Evolutionary conservation across 2,329 filamentous ascomycete species (phyloP).

Genomic region (Podosphaera leucotricha): DNA sequence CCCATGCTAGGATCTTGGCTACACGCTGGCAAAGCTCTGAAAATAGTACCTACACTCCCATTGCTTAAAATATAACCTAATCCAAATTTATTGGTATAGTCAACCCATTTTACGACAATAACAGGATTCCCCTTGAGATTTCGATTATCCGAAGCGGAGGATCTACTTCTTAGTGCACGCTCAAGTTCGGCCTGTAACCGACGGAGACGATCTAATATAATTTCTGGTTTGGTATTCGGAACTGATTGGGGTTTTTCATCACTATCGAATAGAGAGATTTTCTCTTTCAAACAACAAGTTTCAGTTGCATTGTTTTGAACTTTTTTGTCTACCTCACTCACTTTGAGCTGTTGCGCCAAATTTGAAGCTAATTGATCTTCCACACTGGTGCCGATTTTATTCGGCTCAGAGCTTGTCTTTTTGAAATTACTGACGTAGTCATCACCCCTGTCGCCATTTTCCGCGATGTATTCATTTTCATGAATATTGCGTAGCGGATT

Average conservation of each 20-base stretch:
- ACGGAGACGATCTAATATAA: constrained; percentile 30
- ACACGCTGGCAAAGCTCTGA: constrained; percentile 25
- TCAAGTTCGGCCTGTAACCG: constrained; percentile 36
- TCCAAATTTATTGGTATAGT: constrained; percentile 72
- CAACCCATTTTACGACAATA: constrained; percentile 60
- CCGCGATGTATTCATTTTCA: constrained; percentile 1
- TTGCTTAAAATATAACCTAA: constrained; percentile 67
- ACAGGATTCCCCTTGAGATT: constrained; percentile 32
- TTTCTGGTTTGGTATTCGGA: constrained; percentile 30
- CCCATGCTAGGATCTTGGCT: constrained; percentile 23
- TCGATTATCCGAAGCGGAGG: constrained; percentile 34
- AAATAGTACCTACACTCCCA: constrained; percentile 52
- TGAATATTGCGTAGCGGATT: constrained; percentile 3
- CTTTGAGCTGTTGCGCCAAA: constrained; percentile 11
- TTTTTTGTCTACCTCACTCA: constrained; percentile 7
- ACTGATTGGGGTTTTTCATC: constrained; percentile 27
- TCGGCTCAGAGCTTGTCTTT: not conserved
- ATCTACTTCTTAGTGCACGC: constrained; percentile 35
- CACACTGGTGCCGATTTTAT: constrained; percentile 10
- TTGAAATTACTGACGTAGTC: not conserved
- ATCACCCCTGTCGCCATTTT: constrained; percentile 5
- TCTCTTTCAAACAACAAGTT: constrained; percentile 20
- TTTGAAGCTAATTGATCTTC: constrained; percentile 14
- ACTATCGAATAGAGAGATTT: constrained; percentile 26
- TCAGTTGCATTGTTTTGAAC: constrained; percentile 13